Evolutionary conservation across 179 eudicot genomes (phyloP), one percentile per base, ranked within the genome.

Genomic region (Silene noctiflora): DNA sequence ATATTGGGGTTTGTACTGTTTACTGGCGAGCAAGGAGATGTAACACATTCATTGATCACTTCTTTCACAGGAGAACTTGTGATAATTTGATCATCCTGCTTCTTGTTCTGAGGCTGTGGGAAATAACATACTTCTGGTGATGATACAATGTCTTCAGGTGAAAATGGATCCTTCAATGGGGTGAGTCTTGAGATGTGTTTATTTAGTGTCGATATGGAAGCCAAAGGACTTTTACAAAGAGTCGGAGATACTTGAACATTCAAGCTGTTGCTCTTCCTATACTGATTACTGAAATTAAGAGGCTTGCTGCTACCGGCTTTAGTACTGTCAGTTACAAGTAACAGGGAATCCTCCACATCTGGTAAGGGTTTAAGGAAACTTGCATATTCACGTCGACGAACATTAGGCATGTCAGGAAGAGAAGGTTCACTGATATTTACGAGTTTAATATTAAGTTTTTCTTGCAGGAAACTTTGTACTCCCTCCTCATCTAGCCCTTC

Each of bases 401-500:
- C 62, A 63, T 76, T 84, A 73, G 53, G 84, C 71, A 84, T 78
- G 19, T 83, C 85, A 21, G 91, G 89, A 77, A 91, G 84, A 71
- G 75, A 75, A 33, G 85, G 70, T 60, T 81, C 76, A 69, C 76
- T 83, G 55, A 84, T 67, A 75, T 85, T 87, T 83, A 85, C 72
- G 74, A 87, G 83, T 79, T 88, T 89, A 79, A 92, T 84, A 69
- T 85, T 81, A 71, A 93, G 76, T 61, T 84, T 79, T 60, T 91
- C 93, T 83, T 79, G 84, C 79, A 91, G 75, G 71, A 82, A 60
- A 69, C 82, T 81, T 56, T 85, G 29, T 66, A 84, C 77, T 24
- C 79, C 89, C 59, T 88, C 86, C 61, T 68, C 88, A 74, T 90
- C 90, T 76, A 87, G 72, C 60, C 80, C 86, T 59, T 82, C 87